These are phyloP conservation scores for Epichloe gansuensis DNA, from an alignment of 2,329 filamentous ascomycete species.

Conservation along the genomic window DNA sequence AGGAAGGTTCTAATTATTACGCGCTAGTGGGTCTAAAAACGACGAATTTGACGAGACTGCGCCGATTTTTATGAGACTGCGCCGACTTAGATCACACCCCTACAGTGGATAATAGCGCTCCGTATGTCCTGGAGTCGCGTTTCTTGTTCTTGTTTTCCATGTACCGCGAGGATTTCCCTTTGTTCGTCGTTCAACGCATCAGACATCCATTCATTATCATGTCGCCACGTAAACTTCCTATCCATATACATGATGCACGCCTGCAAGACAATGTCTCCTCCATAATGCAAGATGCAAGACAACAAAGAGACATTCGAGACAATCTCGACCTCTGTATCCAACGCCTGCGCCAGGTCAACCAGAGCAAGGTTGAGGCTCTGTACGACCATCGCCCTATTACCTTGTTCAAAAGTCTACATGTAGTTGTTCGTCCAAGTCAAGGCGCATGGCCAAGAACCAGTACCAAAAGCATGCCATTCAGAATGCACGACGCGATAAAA, in stretches of 20 bases:
- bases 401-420: not conserved
- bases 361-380: not conserved
- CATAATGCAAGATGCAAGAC: not conserved
- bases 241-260: not conserved
- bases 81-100: too few species aligned
- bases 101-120: too few species aligned
- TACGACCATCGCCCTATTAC: not conserved
- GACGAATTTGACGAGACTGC: too few species aligned
- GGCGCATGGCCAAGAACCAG: constrained; percentile 28
- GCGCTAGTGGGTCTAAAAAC: too few species aligned
- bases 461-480: constrained; percentile 32
- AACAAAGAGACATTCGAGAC: not conserved
- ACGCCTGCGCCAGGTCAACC: not conserved
- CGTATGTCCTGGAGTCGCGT: too few species aligned
- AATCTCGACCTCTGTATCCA: not conserved
- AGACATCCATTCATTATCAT: not conserved
- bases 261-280: not conserved
- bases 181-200: not conserved
- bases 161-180: constrained; percentile 15
- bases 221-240: not conserved
- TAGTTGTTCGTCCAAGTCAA: constrained; percentile 10
- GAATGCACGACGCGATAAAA: constrained; percentile 26
- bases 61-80: too few species aligned
- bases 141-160: constrained; percentile 11
- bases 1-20: too few species aligned